Percentiles rank a stretch among this genome's conserved stretches.
Evolutionary conservation across 2,329 filamentous ascomycete genomes (phyloP).

Genomic region (Botrytis sinoallii): DNA sequence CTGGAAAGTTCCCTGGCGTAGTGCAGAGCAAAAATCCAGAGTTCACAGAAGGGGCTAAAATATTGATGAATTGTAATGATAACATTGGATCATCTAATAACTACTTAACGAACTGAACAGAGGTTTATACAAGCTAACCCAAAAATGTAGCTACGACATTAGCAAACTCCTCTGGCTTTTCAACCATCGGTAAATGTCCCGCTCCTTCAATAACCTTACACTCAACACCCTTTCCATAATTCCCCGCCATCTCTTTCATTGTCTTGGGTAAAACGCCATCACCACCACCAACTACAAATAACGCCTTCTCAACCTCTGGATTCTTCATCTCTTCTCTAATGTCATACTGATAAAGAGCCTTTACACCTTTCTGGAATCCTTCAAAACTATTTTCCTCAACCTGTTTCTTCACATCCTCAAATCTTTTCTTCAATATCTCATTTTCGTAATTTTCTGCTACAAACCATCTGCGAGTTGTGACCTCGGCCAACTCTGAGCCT

Average conservation of each 20-base stretch:
- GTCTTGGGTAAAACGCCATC: slow-evolving; percentile 75
- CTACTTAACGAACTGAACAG: not conserved
- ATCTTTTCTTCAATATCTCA: slow-evolving; percentile 46
- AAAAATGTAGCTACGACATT: slow-evolving; percentile 59
- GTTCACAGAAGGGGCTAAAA: too few relatives aligned
- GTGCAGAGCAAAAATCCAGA: too few relatives aligned
- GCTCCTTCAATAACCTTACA: slow-evolving; percentile 65
- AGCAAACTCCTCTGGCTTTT: slow-evolving; percentile 67
- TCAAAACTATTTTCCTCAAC: slow-evolving; percentile 66
- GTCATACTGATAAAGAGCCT: slow-evolving; percentile 71
- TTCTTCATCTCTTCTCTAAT: slow-evolving; percentile 53
- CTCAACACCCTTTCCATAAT: slow-evolving; percentile 55
- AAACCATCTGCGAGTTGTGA: slow-evolving; percentile 78
- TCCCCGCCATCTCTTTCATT: slow-evolving; percentile 70
- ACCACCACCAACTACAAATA: slow-evolving; percentile 69
- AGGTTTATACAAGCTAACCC: not conserved
- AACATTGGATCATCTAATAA: not conserved
- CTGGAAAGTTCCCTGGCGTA: not conserved
- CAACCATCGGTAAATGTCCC: slow-evolving; percentile 83
- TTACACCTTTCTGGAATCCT: slow-evolving; percentile 65
- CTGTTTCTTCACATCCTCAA: slow-evolving; percentile 62
- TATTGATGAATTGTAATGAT: not conserved
- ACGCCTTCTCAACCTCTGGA: slow-evolving; percentile 50
- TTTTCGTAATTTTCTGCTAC: slow-evolving; percentile 54
- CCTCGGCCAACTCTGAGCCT: slow-evolving; percentile 59